Evolutionary conservation across 2,329 filamentous ascomycete species (phyloP).

Genomic region (Clonostachys solani): DNA sequence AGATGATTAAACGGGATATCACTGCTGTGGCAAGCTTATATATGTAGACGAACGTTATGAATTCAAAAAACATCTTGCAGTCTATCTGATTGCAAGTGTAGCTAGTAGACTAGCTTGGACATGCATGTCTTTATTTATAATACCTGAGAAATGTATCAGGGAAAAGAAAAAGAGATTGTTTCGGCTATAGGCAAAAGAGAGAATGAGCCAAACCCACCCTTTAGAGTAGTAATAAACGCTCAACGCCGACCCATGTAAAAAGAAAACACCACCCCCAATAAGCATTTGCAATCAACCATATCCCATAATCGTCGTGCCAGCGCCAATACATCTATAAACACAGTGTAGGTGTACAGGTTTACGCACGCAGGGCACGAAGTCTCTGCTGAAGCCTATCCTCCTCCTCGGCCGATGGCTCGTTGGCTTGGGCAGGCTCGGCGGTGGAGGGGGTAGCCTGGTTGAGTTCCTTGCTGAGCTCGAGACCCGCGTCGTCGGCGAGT

Average conservation of each 20-base stretch:
- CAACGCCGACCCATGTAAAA: background rate
- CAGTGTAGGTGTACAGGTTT: conserved; percentile 4
- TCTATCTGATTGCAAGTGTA: too few species aligned
- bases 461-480: conserved; percentile 77
- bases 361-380: conserved; percentile 50
- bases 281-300: background rate
- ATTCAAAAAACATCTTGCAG: background rate
- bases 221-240: background rate
- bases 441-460: conserved; percentile 49
- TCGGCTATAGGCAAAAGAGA: background rate
- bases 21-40: conserved; percentile 86
- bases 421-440: conserved; percentile 51
- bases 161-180: background rate
- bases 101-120: too few species aligned
- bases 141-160: background rate
- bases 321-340: too few species aligned
- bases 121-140: too few species aligned
- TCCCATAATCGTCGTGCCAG: too few species aligned
- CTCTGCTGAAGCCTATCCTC: conserved; percentile 70
- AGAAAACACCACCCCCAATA: background rate
- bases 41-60: conserved; percentile 49
- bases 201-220: background rate
- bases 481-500: conserved; percentile 82
- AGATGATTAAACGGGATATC: conserved; percentile 95
- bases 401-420: conserved; percentile 69